Evolutionary conservation across 1,139 yeast genomes (phyloP).

Genomic region (Candida sp.): DNA sequence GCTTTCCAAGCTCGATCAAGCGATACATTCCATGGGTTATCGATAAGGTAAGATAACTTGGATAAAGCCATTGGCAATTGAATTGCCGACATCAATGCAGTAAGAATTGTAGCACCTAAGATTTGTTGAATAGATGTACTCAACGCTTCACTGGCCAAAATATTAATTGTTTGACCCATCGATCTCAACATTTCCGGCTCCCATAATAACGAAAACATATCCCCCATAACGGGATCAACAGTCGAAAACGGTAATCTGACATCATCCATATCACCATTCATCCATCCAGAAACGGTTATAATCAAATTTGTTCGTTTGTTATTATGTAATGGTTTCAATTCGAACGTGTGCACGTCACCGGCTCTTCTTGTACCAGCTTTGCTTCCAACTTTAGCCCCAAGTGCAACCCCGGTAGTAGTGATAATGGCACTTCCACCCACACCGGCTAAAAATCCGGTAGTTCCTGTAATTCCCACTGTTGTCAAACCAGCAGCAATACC

Average conservation of each 20-base stretch:
- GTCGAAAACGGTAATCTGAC: constrained; percentile 95
- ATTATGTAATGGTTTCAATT: constrained; percentile 88
- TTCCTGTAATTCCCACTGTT: constrained; percentile 91
- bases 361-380: constrained; percentile 82
- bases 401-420: constrained; percentile 85
- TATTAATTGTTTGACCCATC: constrained; percentile 93
- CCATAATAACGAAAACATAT: constrained; percentile 87
- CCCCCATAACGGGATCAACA: constrained; percentile 98
- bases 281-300: constrained; percentile 97
- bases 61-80: constrained; percentile 92
- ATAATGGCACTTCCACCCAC: constrained; percentile 96
- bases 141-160: constrained; percentile 90
- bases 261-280: constrained; percentile 94
- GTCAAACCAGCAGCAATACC: constrained; percentile 97
- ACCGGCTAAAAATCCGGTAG: constrained; percentile 90
- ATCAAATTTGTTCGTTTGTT: constrained; percentile 85
- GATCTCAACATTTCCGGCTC: constrained; percentile 97
- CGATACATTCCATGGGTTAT: constrained; percentile 98
- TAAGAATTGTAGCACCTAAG: constrained; percentile 84
- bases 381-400: constrained; percentile 88
- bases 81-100: constrained; percentile 95
- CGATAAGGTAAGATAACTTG: constrained; percentile 83
- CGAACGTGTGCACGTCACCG: constrained; percentile 93
- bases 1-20: constrained; percentile 98
- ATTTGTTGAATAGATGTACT: constrained; percentile 94